phyloP scores from a whole-genome alignment of 192 early-diverging fungal genomes.

The Ambispora gerdemannii region DNA sequence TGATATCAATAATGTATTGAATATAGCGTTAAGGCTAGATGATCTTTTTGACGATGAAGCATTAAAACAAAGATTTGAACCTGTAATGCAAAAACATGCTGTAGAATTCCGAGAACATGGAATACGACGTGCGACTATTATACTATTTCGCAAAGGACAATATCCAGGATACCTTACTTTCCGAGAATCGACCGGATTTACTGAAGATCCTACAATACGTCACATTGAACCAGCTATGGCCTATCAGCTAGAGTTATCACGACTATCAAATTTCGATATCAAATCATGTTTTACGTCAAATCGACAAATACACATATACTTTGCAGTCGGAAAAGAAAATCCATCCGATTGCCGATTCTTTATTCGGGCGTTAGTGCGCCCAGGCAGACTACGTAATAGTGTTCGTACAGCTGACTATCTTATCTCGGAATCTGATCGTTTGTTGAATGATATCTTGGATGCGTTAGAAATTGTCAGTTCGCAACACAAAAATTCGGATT shows the following conservation, averaged over 20 bases:
- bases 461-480: slow-evolving; percentile 91
- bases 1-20: slow-evolving; percentile 76
- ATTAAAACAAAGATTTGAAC: slow-evolving; percentile 60
- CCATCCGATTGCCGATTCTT: slow-evolving; percentile 95
- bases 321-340: slow-evolving; percentile 92
- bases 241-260: slow-evolving; percentile 92
- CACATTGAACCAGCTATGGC: slow-evolving; percentile 98
- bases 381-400: slow-evolving; percentile 75
- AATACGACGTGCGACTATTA: slow-evolving; percentile 87
- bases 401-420: slow-evolving; percentile 91
- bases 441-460: slow-evolving; percentile 92
- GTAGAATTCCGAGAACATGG: slow-evolving; percentile 65
- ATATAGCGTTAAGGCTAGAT: slow-evolving; percentile 73
- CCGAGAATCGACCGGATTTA: slow-evolving; percentile 80
- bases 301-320: slow-evolving; percentile 94
- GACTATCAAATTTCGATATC: slow-evolving; percentile 93
- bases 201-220: slow-evolving; percentile 92
- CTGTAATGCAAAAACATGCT: slow-evolving; percentile 59
- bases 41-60: slow-evolving; percentile 67
- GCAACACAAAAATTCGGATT: slow-evolving; percentile 92
- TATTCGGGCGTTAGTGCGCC: slow-evolving; percentile 92
- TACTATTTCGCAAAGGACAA: slow-evolving; percentile 78
- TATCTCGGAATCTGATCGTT: slow-evolving; percentile 89
- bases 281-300: slow-evolving; percentile 93
- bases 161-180: slow-evolving; percentile 95